A percentile compares a stretch with the other conserved stretches of the same genome.
Evolutionary conservation across 2,329 filamentous ascomycete species (phyloP).

Genomic region (Cladorrhinum sp.): DNA sequence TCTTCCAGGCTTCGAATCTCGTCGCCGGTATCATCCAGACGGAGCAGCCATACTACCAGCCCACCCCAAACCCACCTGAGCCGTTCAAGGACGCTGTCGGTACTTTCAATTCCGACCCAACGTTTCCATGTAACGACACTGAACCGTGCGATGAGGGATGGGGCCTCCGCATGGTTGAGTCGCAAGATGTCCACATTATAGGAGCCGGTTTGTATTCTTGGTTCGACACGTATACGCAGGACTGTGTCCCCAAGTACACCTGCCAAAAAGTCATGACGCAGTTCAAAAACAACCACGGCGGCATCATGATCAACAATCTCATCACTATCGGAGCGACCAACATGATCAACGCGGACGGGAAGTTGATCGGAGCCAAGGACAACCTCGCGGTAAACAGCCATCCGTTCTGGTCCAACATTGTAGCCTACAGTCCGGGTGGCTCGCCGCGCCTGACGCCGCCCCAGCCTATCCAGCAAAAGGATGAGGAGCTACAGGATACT

Average conservation of each 20-base stretch:
- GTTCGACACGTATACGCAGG: conserved; percentile 26
- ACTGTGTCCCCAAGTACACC: conserved; percentile 18
- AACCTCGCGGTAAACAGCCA: too few relatives aligned
- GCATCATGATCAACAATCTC: too few relatives aligned
- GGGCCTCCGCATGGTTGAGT: conserved; percentile 21
- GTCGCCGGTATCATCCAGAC: conserved; percentile 46
- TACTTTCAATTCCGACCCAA: conserved; percentile 13
- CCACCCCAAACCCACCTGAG: conserved; percentile 22
- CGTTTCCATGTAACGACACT: not conserved
- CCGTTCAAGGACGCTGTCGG: conserved; percentile 21
- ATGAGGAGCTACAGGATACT: too few relatives aligned
- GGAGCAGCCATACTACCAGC: conserved; percentile 31
- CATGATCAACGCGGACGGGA: too few relatives aligned
- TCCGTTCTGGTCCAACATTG: too few relatives aligned
- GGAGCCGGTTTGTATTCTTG: conserved; percentile 30
- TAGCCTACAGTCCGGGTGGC: too few relatives aligned
- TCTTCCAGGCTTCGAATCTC: conserved; percentile 44
- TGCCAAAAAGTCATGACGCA: conserved; percentile 23
- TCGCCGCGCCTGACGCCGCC: too few relatives aligned
- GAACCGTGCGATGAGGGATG: conserved; percentile 25
- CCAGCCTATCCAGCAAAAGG: too few relatives aligned
- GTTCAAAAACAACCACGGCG: too few relatives aligned
- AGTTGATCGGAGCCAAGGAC: too few relatives aligned
- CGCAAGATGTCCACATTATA: conserved; percentile 25
- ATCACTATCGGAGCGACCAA: too few relatives aligned